Evolutionary conservation across 768 basidiomycete genomes (phyloP), one percentile per base, ranked within the genome.

Genomic region (Rhodotorula toruloides): DNA sequence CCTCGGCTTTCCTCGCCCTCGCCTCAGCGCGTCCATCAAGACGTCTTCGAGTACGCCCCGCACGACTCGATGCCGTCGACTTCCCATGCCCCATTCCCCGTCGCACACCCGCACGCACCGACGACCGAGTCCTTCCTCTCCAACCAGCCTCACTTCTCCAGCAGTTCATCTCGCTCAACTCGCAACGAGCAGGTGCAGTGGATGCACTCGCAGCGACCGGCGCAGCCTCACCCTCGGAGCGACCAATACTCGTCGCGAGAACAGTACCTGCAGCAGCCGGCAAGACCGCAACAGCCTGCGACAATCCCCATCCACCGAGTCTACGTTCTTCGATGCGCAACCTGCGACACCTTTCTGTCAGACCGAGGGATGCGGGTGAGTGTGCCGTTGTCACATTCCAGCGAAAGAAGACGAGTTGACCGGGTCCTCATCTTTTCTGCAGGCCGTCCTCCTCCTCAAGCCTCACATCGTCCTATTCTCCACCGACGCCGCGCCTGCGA

Each of bases 351-450:
- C 27, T 90, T 90, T 74, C 77, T 91, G 54, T 88, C 89, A 22
- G 90, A 91, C 76, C 83, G 89, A 34, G 89, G 86, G 61, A 91
- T 91, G 89, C 87, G 88, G 82, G 88, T 84, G 72, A 76, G 82
- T 73, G 29, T n/a, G n/a, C n/a, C n/a, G n/a, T n/a, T n/a, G n/a
- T n/a, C n/a, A n/a, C n/a, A n/a, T n/a, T n/a, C n/a, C n/a, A n/a
- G n/a, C n/a, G n/a, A n/a, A n/a, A n/a, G n/a, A 11, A 43, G 7
- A n/a, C 27, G 16, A 47, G 31, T 17, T 4, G 40, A 14, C 27
- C n/a, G 36, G 25, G 17, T 9, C 36, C 47, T 32, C 29, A 34
- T 40, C 52, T 44, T 44, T 8, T 52, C 70, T 60, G 32, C 73
- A 90, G 89, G 89, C 89, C 53, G 89, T 91, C 46, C 81, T 90